Base-by-base conservation (phyloP, 1,284 basidiomycete species). In the Pseudozyma sp. region DNA sequence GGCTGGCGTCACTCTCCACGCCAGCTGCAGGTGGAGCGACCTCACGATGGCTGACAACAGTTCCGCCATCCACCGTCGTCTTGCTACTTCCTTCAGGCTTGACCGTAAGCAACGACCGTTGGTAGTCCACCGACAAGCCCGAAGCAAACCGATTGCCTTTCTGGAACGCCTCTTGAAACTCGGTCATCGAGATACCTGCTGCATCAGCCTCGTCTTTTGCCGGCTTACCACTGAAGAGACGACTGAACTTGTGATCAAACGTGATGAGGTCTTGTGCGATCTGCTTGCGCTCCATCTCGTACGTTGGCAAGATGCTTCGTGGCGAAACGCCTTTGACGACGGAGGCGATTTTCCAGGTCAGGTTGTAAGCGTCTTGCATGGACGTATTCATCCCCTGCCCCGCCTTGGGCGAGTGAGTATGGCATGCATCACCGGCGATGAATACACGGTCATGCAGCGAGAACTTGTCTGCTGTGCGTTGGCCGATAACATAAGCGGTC, bases 341-440 rank as follows among this genome's bases (percentile, higher is more conserved):
- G 55, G 92, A 89, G 0, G 87, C 87, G 48, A 94, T 79, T 81
- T 94, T 94, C 76, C 83, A 83, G 25, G 77, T 77, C 10, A 84
- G 56, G 36, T 84, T 84, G 70, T 78, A 82, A 5, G 82, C 81
- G 80, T 94, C 92, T 68, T 91, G 92, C 91, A 93, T 93, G 77
- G 91, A 91, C 1, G 90, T 90, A 69, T 92, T 92, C 91, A 92
- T 92, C 5, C 91, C 91, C 60, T 86, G 89, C 85, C 86, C 90
- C 6, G 88, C 88, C 75, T 89, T 94, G 0, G 92, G 92, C 0
- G 92, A 93, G 85, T 94, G 93, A 0, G 93, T 94, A 79, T 94
- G 93, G 77, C 85, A 83, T 13, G 78, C 74, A 51, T 77, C 76
- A 6, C 57, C 52, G 3, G 65, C 64, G 35, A 73, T 69, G 35